Base-by-base conservation (phyloP, 2,329 filamentous ascomycete species). In the Hypoxylon sp. region DNA sequence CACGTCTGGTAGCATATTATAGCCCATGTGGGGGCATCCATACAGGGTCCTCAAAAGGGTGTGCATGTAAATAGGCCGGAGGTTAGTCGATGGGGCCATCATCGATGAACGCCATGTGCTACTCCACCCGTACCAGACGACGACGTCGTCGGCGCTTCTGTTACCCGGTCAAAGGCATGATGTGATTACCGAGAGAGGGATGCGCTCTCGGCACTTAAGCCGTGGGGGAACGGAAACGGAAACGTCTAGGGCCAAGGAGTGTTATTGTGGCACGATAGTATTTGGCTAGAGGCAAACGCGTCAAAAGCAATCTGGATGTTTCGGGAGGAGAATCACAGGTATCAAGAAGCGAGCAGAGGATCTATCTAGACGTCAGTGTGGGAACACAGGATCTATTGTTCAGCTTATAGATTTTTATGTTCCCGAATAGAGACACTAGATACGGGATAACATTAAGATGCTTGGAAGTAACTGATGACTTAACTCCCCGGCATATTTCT, bases 111-210 rank as follows among this genome's bases (percentile, higher is more conserved):
- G 30, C 33, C 25, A 17, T 63, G 17, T 51, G 42, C 33, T 30
- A 53, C 20, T 55, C 48, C 37, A 59, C 31, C 35, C 27, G 27
- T 53, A 58, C 54, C 37, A 58, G 53, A 59, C 50, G 17, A 48
- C 54, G 31, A 63, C 27, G 4, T 48, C 40, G 54, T 27, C 59
- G 54, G 64, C 25, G 48, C 6, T 57, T 57, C 25, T 55, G 20
- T 67, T 58, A 44, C 48, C 64, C 59, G 64, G 54, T 67, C 33
- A 58, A 55, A 67, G 59, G 55, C 49, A 59, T 63, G 55, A 63
- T 49, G 22, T 37, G 60, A 55, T 59, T 55, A 17, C 46, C 22
- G 51, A 42, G 37, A 51, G 50, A 51, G 50, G 6, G 33, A 42
- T 42, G 13, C 13, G 13, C 13, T 46, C 59, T 67, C 59, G 49